Evolutionary conservation across 345 rosid species (phyloP), one percentile per base, ranked within the genome.

Genomic region (Gossypium sturtianum): DNA sequence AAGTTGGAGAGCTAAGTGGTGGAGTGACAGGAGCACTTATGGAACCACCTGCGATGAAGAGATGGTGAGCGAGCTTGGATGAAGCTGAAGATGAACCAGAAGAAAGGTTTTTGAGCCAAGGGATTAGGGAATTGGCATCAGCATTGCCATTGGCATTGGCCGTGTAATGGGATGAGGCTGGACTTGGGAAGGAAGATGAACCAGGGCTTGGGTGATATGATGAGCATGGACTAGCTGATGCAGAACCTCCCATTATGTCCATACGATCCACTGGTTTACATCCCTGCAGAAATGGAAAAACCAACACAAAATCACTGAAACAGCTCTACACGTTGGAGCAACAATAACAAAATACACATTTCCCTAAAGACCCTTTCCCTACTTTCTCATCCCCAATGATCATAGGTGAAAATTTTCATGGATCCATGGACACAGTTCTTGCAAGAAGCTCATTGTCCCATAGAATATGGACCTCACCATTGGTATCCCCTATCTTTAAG

Each of bases 1-100:
- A 80, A 66, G 90, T 87, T 9, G 93, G 95, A 38, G 95, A 90
- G 77, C 91, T 90, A 74, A 90, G 69, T 12, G 99, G 98, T 61
- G 99, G 99, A 47, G 97, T 95, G 63, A 95, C 99, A 0, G 99
- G 99, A 72, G 99, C 99, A 76, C 99, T 95, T 27, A 95, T 88
- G 9, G 99, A 95, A 59, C 89, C 97, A 12, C 92, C 90, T 29
- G 85, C 87, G 61, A 84, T 69, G 81, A 77, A 89, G 74, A 89
- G 89, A 66, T 86, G 83, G 63, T 83, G 77, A 27, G 93, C 85
- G 12, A 83, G 78, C 76, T 88, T 90, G 75, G 96, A 81, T 23
- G 91, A 87, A 22, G 88, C 76, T 15, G 90, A 87, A 68, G 97
- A 84, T 54, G 98, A 90, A 47, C 78, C 70, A 75, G 89, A 86